A percentile compares a stretch with the other conserved stretches of the same genome.
Conservation (phyloP, 768 basidiomycete species). For the Macrolepiota albuminosa region DNA sequence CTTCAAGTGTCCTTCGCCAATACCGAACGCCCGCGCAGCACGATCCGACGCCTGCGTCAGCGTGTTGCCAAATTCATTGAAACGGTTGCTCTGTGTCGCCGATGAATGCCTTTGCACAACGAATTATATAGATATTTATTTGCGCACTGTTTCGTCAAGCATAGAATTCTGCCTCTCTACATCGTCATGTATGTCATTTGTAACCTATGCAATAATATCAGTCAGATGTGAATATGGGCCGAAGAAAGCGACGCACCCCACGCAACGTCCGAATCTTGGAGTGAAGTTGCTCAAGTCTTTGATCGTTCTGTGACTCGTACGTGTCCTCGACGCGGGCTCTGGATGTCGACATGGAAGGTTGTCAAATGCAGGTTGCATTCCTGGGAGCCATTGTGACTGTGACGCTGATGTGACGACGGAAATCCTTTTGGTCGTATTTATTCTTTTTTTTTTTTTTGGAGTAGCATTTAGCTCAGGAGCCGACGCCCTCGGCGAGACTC, state of each 20-base stretch:
- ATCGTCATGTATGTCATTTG: slow-evolving; percentile 81
- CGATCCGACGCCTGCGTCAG: slow-evolving; percentile 65
- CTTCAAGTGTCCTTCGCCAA: slow-evolving; percentile 60
- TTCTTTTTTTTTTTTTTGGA: no score
- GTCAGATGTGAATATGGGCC: not conserved
- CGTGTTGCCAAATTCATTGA: slow-evolving; percentile 58
- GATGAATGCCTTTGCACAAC: not conserved
- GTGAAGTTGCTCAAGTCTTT: slow-evolving; percentile 77
- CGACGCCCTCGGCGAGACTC: no score
- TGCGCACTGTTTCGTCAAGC: slow-evolving; percentile 68
- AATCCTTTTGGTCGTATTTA: no score
- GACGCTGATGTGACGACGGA: not conserved
- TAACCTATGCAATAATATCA: slow-evolving; percentile 46
- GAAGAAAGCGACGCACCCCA: slow-evolving; percentile 44
- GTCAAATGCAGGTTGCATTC: not conserved
- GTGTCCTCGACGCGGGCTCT: slow-evolving; percentile 56
- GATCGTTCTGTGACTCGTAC: slow-evolving; percentile 84
- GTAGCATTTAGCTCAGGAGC: no score
- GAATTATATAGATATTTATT: not conserved
- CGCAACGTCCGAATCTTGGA: slow-evolving; percentile 79
- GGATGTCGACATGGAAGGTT: slow-evolving; percentile 35
- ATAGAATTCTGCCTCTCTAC: slow-evolving; percentile 78
- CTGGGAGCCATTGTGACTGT: not conserved
- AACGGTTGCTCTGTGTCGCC: slow-evolving; percentile 45
- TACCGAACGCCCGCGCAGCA: slow-evolving; percentile 71